These are phyloP conservation scores for Penicillium odoratum DNA, from an alignment of 495 filamentous ascomycete species.

Conservation along the genomic window DNA sequence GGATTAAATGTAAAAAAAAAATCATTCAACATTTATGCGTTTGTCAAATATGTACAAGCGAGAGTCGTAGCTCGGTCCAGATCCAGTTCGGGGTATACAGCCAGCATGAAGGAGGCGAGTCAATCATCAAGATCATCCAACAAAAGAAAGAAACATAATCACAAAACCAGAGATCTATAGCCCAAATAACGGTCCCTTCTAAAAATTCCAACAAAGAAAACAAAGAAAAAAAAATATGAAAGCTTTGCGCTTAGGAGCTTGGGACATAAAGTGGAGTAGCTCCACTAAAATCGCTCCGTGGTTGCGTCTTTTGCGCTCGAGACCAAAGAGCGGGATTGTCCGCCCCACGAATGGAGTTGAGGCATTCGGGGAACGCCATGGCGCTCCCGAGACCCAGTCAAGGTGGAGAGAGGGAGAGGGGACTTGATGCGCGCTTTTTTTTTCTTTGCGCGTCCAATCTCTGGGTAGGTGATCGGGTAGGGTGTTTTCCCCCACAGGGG, in stretches of 20 bases:
- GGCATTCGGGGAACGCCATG: neutral
- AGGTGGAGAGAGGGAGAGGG: neutral
- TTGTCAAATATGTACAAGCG: constrained; percentile 8
- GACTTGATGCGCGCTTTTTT: constrained; percentile 1
- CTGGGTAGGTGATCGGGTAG: neutral
- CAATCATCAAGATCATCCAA: constrained; percentile 17
- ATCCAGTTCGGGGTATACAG: constrained; percentile 16
- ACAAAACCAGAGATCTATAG: neutral
- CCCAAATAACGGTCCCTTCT: constrained; percentile 4
- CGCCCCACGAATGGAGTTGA: constrained; percentile 12
- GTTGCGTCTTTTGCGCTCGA: constrained; percentile 10
- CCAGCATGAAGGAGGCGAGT: constrained; percentile 11
- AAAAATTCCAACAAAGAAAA: neutral
- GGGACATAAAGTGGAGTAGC: constrained; percentile 10
- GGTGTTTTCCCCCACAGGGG: neutral
- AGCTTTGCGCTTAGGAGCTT: constrained; percentile 1
- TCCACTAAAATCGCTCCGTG: constrained; percentile 10
- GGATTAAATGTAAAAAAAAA: neutral
- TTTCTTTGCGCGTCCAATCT: neutral
- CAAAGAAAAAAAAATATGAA: neutral
- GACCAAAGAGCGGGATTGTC: constrained; percentile 9
- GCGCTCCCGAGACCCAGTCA: neutral
- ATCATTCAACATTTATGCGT: neutral
- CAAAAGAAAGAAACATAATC: constrained; percentile 3
- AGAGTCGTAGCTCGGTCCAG: neutral